Evolutionary conservation across 257 asterid species (phyloP).

Genomic region (Gentiana straminea): DNA sequence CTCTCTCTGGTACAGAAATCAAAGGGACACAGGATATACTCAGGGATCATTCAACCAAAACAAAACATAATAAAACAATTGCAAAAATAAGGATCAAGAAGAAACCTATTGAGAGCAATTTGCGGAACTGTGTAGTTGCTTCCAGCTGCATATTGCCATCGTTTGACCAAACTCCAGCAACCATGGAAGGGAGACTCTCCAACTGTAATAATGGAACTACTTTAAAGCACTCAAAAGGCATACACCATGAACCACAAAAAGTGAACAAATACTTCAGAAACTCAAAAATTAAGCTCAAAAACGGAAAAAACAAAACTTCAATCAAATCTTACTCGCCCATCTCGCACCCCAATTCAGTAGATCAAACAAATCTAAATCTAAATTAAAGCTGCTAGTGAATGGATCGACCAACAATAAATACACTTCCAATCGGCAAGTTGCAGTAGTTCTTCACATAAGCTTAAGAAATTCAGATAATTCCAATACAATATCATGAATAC

Average conservation of each 20-base stretch:
- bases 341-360: too few relatives aligned
- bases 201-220: conserved; percentile 31
- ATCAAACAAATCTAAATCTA: too few relatives aligned
- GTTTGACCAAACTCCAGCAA: conserved; percentile 61
- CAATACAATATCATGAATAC: background rate
- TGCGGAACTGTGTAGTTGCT: conserved; percentile 72
- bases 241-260: too few relatives aligned
- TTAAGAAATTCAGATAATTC: too few relatives aligned
- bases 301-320: too few relatives aligned
- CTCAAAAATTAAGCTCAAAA: background rate
- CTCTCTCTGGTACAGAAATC: conserved; percentile 44
- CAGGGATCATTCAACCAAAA: background rate
- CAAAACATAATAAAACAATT: background rate
- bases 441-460: too few relatives aligned
- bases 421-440: too few relatives aligned
- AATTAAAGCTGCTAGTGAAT: too few relatives aligned
- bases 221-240: too few relatives aligned
- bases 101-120: conserved; percentile 76
- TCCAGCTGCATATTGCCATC: conserved; percentile 67
- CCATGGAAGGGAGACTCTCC: conserved; percentile 81
- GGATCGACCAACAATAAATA: too few relatives aligned
- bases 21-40: conserved; percentile 1
- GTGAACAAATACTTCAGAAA: background rate
- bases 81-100: background rate
- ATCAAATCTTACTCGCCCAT: too few relatives aligned